Conservation (phyloP, 805 yeast genomes). For the Nakazawaea holstii region DNA sequence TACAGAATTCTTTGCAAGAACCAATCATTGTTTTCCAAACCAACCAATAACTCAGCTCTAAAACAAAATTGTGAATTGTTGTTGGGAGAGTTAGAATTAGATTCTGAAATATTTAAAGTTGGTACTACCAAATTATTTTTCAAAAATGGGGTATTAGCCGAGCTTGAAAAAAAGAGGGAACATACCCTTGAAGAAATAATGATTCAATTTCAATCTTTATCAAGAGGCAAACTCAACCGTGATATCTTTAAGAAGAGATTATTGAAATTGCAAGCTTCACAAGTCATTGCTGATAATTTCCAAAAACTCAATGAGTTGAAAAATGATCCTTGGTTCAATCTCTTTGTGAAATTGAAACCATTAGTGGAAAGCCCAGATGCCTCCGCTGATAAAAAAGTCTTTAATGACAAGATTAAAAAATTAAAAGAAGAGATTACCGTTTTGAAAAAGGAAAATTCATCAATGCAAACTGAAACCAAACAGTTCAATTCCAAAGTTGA, state of each 20-base stretch:
- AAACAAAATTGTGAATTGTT: slow-evolving; percentile 69
- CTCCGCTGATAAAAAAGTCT: slow-evolving; percentile 30
- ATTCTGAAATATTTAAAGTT: slow-evolving; percentile 52
- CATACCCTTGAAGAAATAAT: slow-evolving; percentile 48
- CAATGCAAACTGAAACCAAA: slow-evolving; percentile 1
- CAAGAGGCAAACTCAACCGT: slow-evolving; percentile 64
- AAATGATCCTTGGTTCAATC: slow-evolving; percentile 72
- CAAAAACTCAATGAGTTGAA: slow-evolving; percentile 40
- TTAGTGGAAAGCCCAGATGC: slow-evolving; percentile 34
- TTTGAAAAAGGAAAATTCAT: slow-evolving; percentile 31
- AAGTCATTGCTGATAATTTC: slow-evolving; percentile 60
- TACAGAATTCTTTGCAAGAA: slow-evolving; percentile 64
- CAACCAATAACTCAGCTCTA: slow-evolving; percentile 32
- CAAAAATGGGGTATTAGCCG: slow-evolving; percentile 73
- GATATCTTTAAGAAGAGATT: slow-evolving; percentile 38
- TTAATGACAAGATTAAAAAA: slow-evolving; percentile 51
- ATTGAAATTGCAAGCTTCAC: slow-evolving; percentile 64
- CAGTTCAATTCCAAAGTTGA: slow-evolving; percentile 3
- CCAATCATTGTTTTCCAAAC: slow-evolving; percentile 13
- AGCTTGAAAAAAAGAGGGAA: slow-evolving; percentile 74
- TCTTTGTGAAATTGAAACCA: slow-evolving; percentile 71
- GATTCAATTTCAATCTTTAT: slow-evolving; percentile 55
- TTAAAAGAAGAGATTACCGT: slow-evolving; percentile 50
- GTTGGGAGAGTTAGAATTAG: slow-evolving; percentile 57
- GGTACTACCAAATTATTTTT: slow-evolving; percentile 73